Evolutionary conservation across 1,284 basidiomycete species (phyloP).

Genomic region (Sporisorium reilianum): DNA sequence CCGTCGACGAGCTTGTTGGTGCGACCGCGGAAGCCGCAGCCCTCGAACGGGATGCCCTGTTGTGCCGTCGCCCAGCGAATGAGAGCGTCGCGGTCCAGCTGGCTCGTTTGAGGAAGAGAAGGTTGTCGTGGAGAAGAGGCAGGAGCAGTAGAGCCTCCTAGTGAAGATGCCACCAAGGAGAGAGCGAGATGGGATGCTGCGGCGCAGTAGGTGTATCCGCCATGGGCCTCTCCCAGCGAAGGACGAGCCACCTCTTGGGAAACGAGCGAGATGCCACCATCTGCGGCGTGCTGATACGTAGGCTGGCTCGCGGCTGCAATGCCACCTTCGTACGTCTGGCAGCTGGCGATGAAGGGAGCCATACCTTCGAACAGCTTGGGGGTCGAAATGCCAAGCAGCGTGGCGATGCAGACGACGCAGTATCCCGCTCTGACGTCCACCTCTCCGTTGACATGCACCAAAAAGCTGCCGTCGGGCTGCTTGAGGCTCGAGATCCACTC

Average conservation of each 20-base stretch:
- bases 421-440: conserved; percentile 90
- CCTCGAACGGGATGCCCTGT: conserved; percentile 85
- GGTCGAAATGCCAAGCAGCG: conserved; percentile 83
- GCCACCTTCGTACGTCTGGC: conserved; percentile 98
- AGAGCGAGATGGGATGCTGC: conserved; percentile 86
- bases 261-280: conserved; percentile 11
- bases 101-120: conserved; percentile 53
- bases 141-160: conserved; percentile 6
- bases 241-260: conserved; percentile 71
- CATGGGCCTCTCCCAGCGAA: conserved; percentile 91
- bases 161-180: conserved; percentile 70
- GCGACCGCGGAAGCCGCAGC: conserved; percentile 91
- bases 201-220: conserved; percentile 95
- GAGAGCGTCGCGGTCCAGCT: conserved; percentile 76
- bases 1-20: conserved; percentile 99
- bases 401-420: conserved; percentile 79
- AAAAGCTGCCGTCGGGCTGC: conserved; percentile 91
- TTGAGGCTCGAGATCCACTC: conserved; percentile 93
- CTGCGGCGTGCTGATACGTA: conserved; percentile 66
- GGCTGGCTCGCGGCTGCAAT: conserved; percentile 87
- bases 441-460: conserved; percentile 87
- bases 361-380: conserved; percentile 80
- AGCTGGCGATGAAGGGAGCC: conserved; percentile 75
- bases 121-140: neutral
- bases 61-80: conserved; percentile 86